Percentiles rank a stretch among this genome's conserved stretches.
phyloP scores from a whole-genome alignment of 2,329 filamentous ascomycete species.

The Fusarium zealandicum region DNA sequence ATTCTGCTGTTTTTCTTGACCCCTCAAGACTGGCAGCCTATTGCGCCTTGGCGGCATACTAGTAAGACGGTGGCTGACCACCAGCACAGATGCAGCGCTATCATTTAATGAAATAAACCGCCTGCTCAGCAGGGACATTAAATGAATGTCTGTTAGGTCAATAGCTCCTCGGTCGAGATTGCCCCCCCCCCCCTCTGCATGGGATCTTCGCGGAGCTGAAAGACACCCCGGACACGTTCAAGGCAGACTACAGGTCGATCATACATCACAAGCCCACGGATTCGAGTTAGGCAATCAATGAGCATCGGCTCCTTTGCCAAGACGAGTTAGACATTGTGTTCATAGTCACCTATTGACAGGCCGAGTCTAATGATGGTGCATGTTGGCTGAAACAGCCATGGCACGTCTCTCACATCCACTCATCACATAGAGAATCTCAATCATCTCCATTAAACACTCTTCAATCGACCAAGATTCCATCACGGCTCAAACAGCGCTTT shows the following conservation, averaged over 20 bases:
- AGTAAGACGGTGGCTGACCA: constrained; percentile 18
- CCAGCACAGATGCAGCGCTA: neutral
- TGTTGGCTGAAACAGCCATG: neutral
- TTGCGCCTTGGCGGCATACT: constrained; percentile 2
- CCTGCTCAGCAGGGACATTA: rapidly evolving
- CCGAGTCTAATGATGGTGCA: neutral
- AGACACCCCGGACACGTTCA: constrained; percentile 1
- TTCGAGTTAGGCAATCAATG: neutral
- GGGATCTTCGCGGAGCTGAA: constrained; percentile 29
- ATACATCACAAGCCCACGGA: neutral
- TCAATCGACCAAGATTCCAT: neutral
- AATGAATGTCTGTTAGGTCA: rapidly evolving
- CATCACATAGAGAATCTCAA: neutral
- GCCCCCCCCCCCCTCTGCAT: neutral
- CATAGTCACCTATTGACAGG: neutral
- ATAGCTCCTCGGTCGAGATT: neutral
- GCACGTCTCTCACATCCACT: neutral
- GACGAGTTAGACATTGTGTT: neutral
- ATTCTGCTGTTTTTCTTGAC: no score
- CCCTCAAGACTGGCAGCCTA: no score
- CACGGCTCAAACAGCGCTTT: neutral
- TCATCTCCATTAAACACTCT: neutral
- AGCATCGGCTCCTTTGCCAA: neutral
- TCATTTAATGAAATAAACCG: neutral
- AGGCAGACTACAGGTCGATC: neutral